Base-by-base conservation (phyloP, 2,329 filamentous ascomycete species). In the Botryotinia narcissicola region DNA sequence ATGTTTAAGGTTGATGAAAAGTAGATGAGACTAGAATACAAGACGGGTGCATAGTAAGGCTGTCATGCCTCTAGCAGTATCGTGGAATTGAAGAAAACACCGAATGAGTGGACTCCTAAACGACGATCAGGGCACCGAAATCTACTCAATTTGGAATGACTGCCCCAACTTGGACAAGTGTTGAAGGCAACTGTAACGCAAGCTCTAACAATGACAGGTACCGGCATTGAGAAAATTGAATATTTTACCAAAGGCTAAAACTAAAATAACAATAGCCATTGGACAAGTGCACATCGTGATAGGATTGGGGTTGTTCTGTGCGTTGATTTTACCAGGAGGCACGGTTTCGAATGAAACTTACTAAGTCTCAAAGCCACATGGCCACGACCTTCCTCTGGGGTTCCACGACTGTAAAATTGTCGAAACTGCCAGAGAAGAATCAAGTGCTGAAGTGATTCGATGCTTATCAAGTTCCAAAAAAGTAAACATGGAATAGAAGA, bases 301-400 rank as follows among this genome's bases (percentile, higher is more conserved):
- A 20, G 37, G 25, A 18, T 32, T 57, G 48, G 29, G 8, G 29
- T 46, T 64, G 69, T 61, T 64, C 59, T 48, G 22, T 71, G 69
- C 69, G 59, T 46, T 20, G 25, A 40, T 46, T 20, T 48, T 71
- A 29, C 57, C 4, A 61, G 32, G 64, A 60, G 37, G 40, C 63
- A 48, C 32, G 61, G 73, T 74, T 73, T 74, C 72, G 32, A 18
- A 32, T 68, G 73, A 74, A 74, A 74, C 73, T 60, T 25, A 37
- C 37, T 32, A 61, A 69, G 73, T 74, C 66, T 74, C 64, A 72
- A 29, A 29, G 29, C 9, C 66, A 69, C 37, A 42, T 57, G 37
- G 66, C 37, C 66, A 57, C n/a, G 35, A 42, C n/a, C 48, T 44
- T 59, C 35, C n/a, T 57, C 20, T 59, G 20, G 22, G 18, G 18